Evolutionary conservation across 2,329 filamentous ascomycete species (phyloP).

Genomic region (Trichoderma koningii): DNA sequence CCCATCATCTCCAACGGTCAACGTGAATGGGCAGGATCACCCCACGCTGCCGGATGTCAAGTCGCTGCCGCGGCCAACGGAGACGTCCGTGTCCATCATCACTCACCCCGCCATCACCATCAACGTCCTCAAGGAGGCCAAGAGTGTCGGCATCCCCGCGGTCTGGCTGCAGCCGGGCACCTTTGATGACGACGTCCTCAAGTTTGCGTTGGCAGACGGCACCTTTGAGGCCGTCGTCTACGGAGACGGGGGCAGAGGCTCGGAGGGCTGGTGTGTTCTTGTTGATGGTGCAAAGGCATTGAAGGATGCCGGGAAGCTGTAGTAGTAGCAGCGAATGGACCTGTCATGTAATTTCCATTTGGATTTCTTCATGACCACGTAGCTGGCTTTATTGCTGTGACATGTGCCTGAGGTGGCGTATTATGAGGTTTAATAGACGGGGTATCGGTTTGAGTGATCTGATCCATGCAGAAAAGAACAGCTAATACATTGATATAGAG

Average conservation of each 20-base stretch:
- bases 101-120: constrained; percentile 80
- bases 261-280: constrained; percentile 83
- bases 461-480: no score
- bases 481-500: no score
- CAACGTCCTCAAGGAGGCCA: constrained; percentile 74
- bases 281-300: constrained; percentile 75
- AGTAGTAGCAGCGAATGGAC: neutral
- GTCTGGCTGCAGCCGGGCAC: constrained; percentile 92
- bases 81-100: constrained; percentile 81
- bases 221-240: constrained; percentile 71
- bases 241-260: constrained; percentile 63
- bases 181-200: constrained; percentile 74
- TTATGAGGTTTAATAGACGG: no score
- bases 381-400: neutral
- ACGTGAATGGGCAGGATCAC: constrained; percentile 60
- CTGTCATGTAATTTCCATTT: no score
- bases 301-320: constrained; percentile 57
- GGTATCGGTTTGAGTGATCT: no score
- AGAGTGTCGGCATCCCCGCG: constrained; percentile 68
- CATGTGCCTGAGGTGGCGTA: no score
- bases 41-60: constrained; percentile 66
- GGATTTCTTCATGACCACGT: neutral
- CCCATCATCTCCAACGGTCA: constrained; percentile 66
- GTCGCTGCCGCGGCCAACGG: constrained; percentile 63
- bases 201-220: constrained; percentile 62